Percentiles rank a stretch among this genome's conserved stretches.
phyloP scores from a whole-genome alignment of 495 filamentous ascomycete genomes.

The Ascobolus immersus region DNA sequence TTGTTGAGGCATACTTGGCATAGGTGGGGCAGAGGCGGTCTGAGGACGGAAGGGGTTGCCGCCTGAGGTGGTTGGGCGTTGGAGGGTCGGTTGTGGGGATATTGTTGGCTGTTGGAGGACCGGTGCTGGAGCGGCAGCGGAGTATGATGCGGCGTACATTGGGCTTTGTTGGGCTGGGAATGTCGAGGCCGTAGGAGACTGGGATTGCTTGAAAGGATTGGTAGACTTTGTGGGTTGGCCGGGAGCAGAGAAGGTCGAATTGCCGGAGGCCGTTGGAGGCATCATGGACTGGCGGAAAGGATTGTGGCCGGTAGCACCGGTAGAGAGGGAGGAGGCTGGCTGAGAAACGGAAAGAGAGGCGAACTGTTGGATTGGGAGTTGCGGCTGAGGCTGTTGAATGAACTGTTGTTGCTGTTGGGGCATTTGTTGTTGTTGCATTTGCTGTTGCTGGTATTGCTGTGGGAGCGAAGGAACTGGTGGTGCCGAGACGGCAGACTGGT shows the following conservation, averaged over 20 bases:
- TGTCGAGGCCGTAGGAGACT: constrained; percentile 23
- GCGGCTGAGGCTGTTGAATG: constrained; percentile 20
- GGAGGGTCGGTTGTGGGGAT: constrained; percentile 33
- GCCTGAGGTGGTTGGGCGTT: constrained; percentile 53
- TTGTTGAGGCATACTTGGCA: background rate
- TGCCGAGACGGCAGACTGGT: constrained; percentile 27
- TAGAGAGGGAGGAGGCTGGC: background rate
- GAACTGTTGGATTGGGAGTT: constrained; percentile 12
- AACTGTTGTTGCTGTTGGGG: constrained; percentile 17
- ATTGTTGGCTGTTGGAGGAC: constrained; percentile 19
- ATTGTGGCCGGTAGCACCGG: constrained; percentile 41
- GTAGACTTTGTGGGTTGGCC: constrained; percentile 34
- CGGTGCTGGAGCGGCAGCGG: constrained; percentile 18
- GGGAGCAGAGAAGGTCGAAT: constrained; percentile 22
- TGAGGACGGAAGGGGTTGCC: constrained; percentile 18
- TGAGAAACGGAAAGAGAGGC: background rate
- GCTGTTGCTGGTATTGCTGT: constrained; percentile 30
- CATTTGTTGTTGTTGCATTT: constrained; percentile 7
- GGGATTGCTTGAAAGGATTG: constrained; percentile 53
- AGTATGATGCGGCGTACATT: constrained; percentile 21
- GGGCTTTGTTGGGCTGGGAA: constrained; percentile 25
- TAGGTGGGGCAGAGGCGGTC: constrained; percentile 11
- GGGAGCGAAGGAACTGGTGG: constrained; percentile 33
- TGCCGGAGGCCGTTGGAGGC: constrained; percentile 22
- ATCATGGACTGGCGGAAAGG: constrained; percentile 76